Evolutionary conservation across 2,329 filamentous ascomycete genomes (phyloP).

Genomic region (Aspergillus thermomutatus): DNA sequence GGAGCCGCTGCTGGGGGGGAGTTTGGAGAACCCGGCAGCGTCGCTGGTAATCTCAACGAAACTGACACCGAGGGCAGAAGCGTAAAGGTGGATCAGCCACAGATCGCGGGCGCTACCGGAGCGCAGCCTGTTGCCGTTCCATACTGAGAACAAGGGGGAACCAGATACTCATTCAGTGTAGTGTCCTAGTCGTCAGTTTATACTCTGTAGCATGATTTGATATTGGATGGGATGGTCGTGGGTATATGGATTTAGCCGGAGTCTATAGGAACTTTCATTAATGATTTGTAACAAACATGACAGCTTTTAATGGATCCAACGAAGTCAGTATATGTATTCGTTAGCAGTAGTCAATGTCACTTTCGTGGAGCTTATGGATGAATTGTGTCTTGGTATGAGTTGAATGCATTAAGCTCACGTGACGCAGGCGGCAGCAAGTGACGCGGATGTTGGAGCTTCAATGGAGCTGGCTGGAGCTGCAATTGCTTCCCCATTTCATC

Average conservation of each 20-base stretch:
- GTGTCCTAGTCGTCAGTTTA: not conserved
- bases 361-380: not conserved
- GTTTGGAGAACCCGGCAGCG: not conserved
- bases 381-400: not conserved
- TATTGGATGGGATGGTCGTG: not conserved
- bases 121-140: constrained; percentile 13
- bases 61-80: not conserved
- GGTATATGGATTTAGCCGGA: not conserved
- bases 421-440: constrained; percentile 33
- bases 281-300: not conserved
- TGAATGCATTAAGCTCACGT: constrained; percentile 18
- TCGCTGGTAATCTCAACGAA: not conserved
- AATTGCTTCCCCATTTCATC: constrained; percentile 16
- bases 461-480: constrained; percentile 22
- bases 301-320: not conserved
- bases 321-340: not conserved
- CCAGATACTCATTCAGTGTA: not conserved
- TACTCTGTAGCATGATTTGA: not conserved
- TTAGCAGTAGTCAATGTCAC: not conserved
- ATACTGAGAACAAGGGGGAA: constrained; percentile 2
- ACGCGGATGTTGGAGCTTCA: constrained; percentile 32
- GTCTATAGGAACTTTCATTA: not conserved
- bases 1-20: not conserved
- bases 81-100: not conserved
- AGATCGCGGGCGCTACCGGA: constrained; percentile 1